These are phyloP conservation scores for Ambrosia artemisiifolia DNA, from an alignment of 129 eudicot genomes.

Conservation along the genomic window DNA sequence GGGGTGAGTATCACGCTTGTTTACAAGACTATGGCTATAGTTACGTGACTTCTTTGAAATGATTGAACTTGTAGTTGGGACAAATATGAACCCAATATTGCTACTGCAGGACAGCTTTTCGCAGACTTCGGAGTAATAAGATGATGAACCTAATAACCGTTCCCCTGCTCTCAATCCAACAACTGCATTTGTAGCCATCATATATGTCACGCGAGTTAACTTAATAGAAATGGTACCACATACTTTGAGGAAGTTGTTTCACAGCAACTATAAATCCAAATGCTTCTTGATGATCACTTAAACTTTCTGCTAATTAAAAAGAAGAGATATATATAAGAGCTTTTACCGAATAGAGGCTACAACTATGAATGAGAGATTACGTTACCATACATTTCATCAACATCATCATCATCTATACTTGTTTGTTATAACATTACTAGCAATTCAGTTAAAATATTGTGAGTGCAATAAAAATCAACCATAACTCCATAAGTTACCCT, in stretches of 20 bases:
- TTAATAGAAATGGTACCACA: conserved; percentile 31
- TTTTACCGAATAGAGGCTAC: background rate
- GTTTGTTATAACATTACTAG: background rate
- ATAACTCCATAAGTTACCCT: background rate
- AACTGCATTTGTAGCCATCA: conserved; percentile 87
- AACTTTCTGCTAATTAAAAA: conserved; percentile 17
- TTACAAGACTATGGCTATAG: conserved; percentile 35
- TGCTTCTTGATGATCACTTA: conserved; percentile 5
- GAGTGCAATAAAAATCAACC: background rate
- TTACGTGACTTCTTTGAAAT: conserved; percentile 50
- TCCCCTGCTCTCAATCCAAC: conserved; percentile 84
- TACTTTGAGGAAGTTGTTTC: conserved; percentile 4
- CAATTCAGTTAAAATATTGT: background rate
- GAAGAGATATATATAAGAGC: conserved; percentile 8
- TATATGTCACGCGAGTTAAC: conserved; percentile 24
- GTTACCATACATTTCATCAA: background rate
- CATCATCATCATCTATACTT: too few relatives aligned
- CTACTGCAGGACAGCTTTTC: conserved; percentile 57
- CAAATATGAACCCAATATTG: conserved; percentile 37
- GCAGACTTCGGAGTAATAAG: conserved; percentile 58
- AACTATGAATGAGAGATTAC: background rate
- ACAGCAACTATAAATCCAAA: conserved; percentile 23
- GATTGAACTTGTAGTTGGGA: conserved; percentile 44
- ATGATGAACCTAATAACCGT: conserved; percentile 57
- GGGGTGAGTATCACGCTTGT: conserved; percentile 43